Conservation (phyloP, 2,329 filamentous ascomycete species). For the Metarhizium rileyi region DNA sequence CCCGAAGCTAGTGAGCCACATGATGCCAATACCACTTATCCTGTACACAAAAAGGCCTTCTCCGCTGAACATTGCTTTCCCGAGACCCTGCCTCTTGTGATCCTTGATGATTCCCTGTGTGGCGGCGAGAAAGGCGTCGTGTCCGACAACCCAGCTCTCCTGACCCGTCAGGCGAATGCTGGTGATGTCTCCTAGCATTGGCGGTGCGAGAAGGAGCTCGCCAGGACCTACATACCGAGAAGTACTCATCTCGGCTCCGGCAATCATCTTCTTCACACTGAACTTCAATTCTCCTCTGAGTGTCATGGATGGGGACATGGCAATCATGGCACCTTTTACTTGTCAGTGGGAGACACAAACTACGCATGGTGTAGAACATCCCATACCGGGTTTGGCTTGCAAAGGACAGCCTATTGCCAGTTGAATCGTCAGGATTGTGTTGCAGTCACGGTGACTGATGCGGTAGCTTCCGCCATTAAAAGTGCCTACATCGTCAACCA, state of each 20-base stretch:
- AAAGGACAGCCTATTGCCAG: constrained; percentile 83
- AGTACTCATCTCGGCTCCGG: constrained; percentile 66
- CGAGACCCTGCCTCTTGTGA: constrained; percentile 74
- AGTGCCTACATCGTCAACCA: constrained; percentile 79
- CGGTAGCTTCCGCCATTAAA: constrained; percentile 95
- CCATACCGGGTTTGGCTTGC: constrained; percentile 61
- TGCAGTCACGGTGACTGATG: constrained; percentile 84
- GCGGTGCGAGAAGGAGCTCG: constrained; percentile 75
- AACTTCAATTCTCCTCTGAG: constrained; percentile 79
- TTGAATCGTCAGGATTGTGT: constrained; percentile 82
- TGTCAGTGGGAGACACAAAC: neutral
- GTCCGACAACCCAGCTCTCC: constrained; percentile 74
- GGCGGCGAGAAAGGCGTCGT: constrained; percentile 75
- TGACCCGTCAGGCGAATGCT: constrained; percentile 63
- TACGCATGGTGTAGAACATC: neutral
- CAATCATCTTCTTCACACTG: constrained; percentile 81
- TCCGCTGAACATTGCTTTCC: constrained; percentile 88
- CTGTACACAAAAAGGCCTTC: constrained; percentile 89
- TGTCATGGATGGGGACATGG: constrained; percentile 83
- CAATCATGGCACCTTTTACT: constrained; percentile 68
- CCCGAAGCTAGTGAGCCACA: constrained; percentile 90
- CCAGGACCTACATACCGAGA: constrained; percentile 84
- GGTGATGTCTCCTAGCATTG: constrained; percentile 75
- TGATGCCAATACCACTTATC: constrained; percentile 66
- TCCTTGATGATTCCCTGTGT: constrained; percentile 86